Evolutionary conservation across 495 filamentous ascomycete species (phyloP).

Genomic region (Podospora australis): DNA sequence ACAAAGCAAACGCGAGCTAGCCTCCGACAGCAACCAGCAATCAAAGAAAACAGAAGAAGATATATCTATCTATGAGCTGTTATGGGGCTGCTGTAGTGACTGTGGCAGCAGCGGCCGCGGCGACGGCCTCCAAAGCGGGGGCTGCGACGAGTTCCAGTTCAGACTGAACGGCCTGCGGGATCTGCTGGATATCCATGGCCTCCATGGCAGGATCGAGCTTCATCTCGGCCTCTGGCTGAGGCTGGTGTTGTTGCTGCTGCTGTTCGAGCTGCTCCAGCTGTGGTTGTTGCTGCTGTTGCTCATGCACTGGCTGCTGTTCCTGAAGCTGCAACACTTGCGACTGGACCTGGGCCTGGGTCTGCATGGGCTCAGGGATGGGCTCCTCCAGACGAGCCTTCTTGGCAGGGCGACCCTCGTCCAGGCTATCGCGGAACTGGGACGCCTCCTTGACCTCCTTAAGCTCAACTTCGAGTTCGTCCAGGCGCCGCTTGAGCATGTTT

Average conservation of each 20-base stretch:
- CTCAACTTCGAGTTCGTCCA: slow-evolving; percentile 70
- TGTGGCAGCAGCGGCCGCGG: too few species aligned
- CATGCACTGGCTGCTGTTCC: background rate
- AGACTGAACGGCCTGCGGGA: too few species aligned
- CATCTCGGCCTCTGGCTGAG: too few species aligned
- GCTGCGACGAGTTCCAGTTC: too few species aligned
- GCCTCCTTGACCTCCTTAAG: slow-evolving; percentile 37
- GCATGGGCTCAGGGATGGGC: slow-evolving; percentile 18
- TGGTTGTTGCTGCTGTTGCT: background rate
- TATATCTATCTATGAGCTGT: too few species aligned
- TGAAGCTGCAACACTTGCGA: background rate
- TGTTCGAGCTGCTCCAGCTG: background rate
- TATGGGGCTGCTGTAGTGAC: too few species aligned
- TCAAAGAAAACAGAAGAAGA: too few species aligned
- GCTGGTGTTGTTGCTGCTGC: slow-evolving; percentile 1
- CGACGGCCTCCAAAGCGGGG: too few species aligned
- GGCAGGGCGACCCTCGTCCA: slow-evolving; percentile 27
- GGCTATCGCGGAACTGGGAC: slow-evolving; percentile 20
- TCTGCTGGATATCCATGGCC: too few species aligned
- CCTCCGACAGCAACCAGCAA: too few species aligned
- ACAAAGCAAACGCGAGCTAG: too few species aligned
- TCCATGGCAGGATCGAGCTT: too few species aligned
- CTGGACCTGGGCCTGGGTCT: background rate
- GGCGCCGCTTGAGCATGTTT: slow-evolving; percentile 71
- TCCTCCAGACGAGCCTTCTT: slow-evolving; percentile 35